Conservation (phyloP, 371 early-diverging fungal genomes). For the Lichtheimia ramosa region DNA sequence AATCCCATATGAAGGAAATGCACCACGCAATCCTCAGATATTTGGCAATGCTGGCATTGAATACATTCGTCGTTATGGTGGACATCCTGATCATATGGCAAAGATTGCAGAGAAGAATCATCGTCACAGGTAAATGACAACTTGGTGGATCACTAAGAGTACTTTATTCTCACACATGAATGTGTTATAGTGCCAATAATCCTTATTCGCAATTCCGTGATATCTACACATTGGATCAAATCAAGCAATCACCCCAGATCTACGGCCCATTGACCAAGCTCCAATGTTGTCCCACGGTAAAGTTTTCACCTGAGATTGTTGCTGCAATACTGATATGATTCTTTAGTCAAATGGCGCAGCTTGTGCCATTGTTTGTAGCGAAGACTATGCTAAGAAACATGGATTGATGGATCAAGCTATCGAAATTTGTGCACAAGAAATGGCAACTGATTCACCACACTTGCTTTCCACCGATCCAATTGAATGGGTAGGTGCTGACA, state of each 20-base stretch:
- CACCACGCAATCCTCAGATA: slow-evolving; percentile 71
- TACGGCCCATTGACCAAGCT: slow-evolving; percentile 75
- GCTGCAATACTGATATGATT: too few relatives aligned
- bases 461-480: slow-evolving; percentile 58
- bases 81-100: slow-evolving; percentile 58
- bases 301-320: too few relatives aligned
- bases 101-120: slow-evolving; percentile 81
- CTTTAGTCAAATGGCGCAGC: slow-evolving; percentile 68
- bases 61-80: slow-evolving; percentile 69
- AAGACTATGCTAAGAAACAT: slow-evolving; percentile 67
- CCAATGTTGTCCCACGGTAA: slow-evolving; percentile 74
- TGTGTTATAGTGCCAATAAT: slow-evolving; percentile 56
- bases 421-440: slow-evolving; percentile 67
- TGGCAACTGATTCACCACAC: slow-evolving; percentile 76
- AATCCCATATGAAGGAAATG: slow-evolving; percentile 55
- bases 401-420: slow-evolving; percentile 69
- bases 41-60: slow-evolving; percentile 80
- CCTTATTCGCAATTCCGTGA: slow-evolving; percentile 82
- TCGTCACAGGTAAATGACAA: slow-evolving; percentile 62
- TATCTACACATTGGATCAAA: slow-evolving; percentile 67
- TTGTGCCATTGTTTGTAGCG: slow-evolving; percentile 68
- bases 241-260: slow-evolving; percentile 62
- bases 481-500: slow-evolving; percentile 73
- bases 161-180: too few relatives aligned
- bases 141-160: too few relatives aligned